Conservation (phyloP, 768 basidiomycete species). For the Antrodiella citrinella region DNA sequence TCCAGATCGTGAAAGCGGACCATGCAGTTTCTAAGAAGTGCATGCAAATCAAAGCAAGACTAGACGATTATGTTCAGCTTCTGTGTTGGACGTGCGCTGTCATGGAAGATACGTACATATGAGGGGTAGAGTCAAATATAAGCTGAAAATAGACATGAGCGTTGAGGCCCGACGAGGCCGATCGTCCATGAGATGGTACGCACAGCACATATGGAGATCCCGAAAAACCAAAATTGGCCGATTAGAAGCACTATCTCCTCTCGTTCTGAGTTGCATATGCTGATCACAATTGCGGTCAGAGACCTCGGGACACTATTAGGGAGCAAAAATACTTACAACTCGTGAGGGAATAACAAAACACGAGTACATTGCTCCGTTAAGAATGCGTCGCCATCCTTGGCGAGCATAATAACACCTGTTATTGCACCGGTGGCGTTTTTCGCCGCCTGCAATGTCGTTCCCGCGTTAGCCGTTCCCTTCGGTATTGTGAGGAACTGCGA, state of each 20-base stretch:
- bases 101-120: constrained; percentile 30
- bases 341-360: constrained; percentile 34
- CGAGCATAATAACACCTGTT: constrained; percentile 22
- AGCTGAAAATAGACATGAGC: constrained; percentile 20
- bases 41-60: constrained; percentile 40
- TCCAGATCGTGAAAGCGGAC: constrained; percentile 44
- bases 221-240: constrained; percentile 48
- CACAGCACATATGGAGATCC: constrained; percentile 37
- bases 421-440: constrained; percentile 6
- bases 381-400: constrained; percentile 5
- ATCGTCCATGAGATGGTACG: constrained; percentile 6
- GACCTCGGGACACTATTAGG: not conserved
- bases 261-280: constrained; percentile 34
- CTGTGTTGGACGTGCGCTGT: not conserved
- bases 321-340: constrained; percentile 29
- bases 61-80: constrained; percentile 12
- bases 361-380: constrained; percentile 36
- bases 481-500: not conserved
- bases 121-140: constrained; percentile 44
- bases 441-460: not conserved
- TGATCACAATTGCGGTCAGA: constrained; percentile 12
- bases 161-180: not conserved
- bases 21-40: constrained; percentile 40
- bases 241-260: constrained; percentile 41
- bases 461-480: not conserved